These are phyloP conservation scores for Chytriomyces hyalinus DNA, from an alignment of 192 early-diverging fungal genomes.

Conservation along the genomic window DNA sequence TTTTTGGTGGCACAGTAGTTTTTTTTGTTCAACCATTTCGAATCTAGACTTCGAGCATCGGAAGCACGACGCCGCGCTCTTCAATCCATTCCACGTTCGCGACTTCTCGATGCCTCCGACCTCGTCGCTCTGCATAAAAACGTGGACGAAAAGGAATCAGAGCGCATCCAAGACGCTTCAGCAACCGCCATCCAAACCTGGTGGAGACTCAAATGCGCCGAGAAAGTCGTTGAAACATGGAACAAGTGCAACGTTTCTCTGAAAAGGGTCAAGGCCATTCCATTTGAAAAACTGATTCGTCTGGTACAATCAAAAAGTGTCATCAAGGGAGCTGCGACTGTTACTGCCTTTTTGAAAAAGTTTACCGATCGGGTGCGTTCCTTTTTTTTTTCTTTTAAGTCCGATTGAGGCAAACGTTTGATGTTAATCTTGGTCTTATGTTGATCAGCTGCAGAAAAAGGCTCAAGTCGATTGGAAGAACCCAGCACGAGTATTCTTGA, in stretches of 20 bases:
- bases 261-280: constrained; percentile 26
- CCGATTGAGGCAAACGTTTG: neutral
- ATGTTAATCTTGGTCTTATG: neutral
- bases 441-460: neutral
- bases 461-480: constrained; percentile 41
- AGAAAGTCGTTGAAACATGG: constrained; percentile 16
- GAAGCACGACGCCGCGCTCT: constrained; percentile 23
- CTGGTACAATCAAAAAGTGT: constrained; percentile 43
- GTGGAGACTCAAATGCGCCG: constrained; percentile 32
- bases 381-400: neutral
- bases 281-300: constrained; percentile 46
- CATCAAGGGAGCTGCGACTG: constrained; percentile 45
- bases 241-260: neutral
- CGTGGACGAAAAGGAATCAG: constrained; percentile 19
- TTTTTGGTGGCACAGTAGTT: neutral
- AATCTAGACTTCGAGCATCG: constrained; percentile 20
- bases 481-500: constrained; percentile 71
- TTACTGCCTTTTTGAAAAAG: constrained; percentile 35
- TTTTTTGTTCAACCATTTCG: no score
- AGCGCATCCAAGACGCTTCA: constrained; percentile 17
- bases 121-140: constrained; percentile 2
- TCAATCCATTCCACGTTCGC: constrained; percentile 33
- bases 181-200: constrained; percentile 33
- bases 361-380: neutral
- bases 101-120: constrained; percentile 19